phyloP scores from a whole-genome alignment of 768 basidiomycete species.

The Dentipellis fragilis region DNA sequence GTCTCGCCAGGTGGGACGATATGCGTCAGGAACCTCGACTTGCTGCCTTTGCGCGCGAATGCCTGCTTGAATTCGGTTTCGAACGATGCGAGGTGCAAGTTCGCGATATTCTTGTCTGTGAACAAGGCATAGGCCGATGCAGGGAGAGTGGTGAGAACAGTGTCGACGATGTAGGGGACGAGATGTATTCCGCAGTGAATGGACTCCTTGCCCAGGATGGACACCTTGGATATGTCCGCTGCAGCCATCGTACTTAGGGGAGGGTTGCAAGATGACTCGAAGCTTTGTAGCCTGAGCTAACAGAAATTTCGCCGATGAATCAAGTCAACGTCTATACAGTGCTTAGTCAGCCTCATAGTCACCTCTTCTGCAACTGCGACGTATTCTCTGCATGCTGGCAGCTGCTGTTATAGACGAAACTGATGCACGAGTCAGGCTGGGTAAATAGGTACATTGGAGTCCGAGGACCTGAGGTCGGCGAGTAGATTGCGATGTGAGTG shows the following conservation, averaged over 20 bases:
- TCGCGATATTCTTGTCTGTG: slow-evolving; percentile 87
- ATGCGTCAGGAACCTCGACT: slow-evolving; percentile 63
- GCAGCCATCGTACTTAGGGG: slow-evolving; percentile 8
- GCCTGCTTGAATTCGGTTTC: slow-evolving; percentile 48
- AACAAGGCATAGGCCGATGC: slow-evolving; percentile 86
- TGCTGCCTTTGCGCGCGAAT: slow-evolving; percentile 19
- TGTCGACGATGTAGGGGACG: slow-evolving; percentile 59
- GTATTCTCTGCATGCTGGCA: no score
- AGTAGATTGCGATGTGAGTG: no score
- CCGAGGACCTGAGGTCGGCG: no score
- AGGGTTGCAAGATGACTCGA: background rate
- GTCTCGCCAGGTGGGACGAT: slow-evolving; percentile 87
- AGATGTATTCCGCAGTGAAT: slow-evolving; percentile 45
- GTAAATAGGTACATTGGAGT: no score
- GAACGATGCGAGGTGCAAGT: slow-evolving; percentile 64
- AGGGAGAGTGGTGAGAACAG: slow-evolving; percentile 57
- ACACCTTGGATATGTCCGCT: slow-evolving; percentile 31
- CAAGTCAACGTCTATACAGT: no score
- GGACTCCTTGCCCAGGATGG: slow-evolving; percentile 34
- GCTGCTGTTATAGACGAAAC: no score
- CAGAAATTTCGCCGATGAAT: no score
- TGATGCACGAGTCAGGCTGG: no score
- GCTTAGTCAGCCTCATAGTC: no score
- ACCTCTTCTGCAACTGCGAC: no score
- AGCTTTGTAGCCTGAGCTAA: no score